Evolutionary conservation across 2,329 filamentous ascomycete species (phyloP).

Genomic region (Phialocephala sp.): DNA sequence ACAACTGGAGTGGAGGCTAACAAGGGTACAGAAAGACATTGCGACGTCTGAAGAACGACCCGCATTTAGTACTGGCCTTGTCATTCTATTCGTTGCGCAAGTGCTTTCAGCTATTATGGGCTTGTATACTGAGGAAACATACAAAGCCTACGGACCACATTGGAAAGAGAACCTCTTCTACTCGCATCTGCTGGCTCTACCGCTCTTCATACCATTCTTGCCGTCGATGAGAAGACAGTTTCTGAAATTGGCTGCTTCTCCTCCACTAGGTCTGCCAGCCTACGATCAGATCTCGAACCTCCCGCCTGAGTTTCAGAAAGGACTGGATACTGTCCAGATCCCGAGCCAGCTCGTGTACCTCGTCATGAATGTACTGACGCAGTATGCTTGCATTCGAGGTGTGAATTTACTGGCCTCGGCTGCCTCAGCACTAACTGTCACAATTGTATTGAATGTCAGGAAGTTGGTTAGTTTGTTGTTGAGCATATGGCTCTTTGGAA

Average conservation of each 20-base stretch:
- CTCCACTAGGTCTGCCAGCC: slow-evolving; percentile 57
- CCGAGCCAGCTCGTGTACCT: slow-evolving; percentile 77
- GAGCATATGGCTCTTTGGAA: slow-evolving; percentile 95
- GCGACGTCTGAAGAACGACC: slow-evolving; percentile 45
- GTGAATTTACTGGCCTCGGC: slow-evolving; percentile 92
- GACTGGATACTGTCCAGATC: slow-evolving; percentile 47
- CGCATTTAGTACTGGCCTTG: slow-evolving; percentile 72
- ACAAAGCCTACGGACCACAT: slow-evolving; percentile 81
- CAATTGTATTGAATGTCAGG: slow-evolving; percentile 92
- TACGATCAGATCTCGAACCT: slow-evolving; percentile 41
- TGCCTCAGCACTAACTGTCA: slow-evolving; percentile 91
- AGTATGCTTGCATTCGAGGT: slow-evolving; percentile 93
- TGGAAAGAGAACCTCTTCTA: slow-evolving; percentile 98
- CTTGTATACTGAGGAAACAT: slow-evolving; percentile 90
- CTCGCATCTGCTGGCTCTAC: slow-evolving; percentile 77
- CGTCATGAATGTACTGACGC: slow-evolving; percentile 80
- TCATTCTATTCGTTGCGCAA: slow-evolving; percentile 86
- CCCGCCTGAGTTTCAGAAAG: slow-evolving; percentile 47
- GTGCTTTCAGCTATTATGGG: slow-evolving; percentile 93
- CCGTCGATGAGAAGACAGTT: slow-evolving; percentile 70
- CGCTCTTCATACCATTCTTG: slow-evolving; percentile 76
- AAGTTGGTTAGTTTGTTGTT: slow-evolving; percentile 90
- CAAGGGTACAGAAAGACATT: slow-evolving; percentile 33
- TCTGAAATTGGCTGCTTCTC: slow-evolving; percentile 64
- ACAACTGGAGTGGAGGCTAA: slow-evolving; percentile 23